Evolutionary conservation across 495 filamentous ascomycete genomes (phyloP).

Genomic region (Neurospora sp.): DNA sequence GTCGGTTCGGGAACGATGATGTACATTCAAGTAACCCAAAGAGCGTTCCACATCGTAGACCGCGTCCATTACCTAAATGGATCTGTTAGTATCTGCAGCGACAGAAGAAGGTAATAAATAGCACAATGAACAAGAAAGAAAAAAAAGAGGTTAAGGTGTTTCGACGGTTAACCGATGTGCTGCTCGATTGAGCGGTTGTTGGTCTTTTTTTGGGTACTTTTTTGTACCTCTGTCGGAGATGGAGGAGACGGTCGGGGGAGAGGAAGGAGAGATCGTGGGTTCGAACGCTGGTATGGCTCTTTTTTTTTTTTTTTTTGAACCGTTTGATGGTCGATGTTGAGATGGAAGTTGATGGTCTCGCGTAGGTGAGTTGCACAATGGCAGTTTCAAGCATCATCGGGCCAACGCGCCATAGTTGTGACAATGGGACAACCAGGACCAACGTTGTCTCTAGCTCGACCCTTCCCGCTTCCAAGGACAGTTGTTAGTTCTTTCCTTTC

Average conservation of each 20-base stretch:
- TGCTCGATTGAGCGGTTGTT: not conserved
- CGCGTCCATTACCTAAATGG: not conserved
- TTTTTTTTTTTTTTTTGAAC: not conserved
- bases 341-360: not conserved
- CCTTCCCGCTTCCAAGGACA: not conserved
- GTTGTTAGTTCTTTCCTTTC: not conserved
- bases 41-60: not conserved
- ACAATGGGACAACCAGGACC: not conserved
- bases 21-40: not conserved
- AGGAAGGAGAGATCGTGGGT: not conserved
- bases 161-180: not conserved
- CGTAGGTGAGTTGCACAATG: not conserved
- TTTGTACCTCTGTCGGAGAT: not conserved
- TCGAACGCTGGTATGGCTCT: not conserved
- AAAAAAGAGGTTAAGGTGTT: not conserved
- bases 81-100: not conserved
- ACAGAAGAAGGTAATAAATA: not conserved
- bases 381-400: not conserved
- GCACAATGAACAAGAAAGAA: not conserved
- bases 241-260: not conserved
- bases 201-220: not conserved
- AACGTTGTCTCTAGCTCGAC: not conserved
- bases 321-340: not conserved
- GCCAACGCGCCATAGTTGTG: not conserved
- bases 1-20: not conserved